Percentiles rank a stretch among this genome's conserved stretches.
phyloP scores from a whole-genome alignment of 2,329 filamentous ascomycete genomes.

The Alternaria ethzedia region DNA sequence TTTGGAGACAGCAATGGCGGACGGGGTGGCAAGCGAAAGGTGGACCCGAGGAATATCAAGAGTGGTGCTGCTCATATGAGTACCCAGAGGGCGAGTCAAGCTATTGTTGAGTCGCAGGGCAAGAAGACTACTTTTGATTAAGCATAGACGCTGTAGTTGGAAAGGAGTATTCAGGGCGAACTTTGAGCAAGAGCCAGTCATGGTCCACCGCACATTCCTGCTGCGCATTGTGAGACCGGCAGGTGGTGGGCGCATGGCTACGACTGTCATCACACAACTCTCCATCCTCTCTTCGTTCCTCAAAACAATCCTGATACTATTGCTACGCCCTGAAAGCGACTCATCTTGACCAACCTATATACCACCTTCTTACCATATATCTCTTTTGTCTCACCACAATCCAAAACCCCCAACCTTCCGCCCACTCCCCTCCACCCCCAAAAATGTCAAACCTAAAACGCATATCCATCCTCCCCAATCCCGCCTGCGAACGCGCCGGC shows the following conservation, averaged over 20 bases:
- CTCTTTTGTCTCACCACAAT: too few species aligned
- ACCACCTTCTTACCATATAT: not conserved
- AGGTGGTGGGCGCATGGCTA: not conserved
- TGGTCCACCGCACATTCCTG: not conserved
- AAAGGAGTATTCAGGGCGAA: not conserved
- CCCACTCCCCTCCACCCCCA: not conserved
- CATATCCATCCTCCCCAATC: constrained; percentile 33
- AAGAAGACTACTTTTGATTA: constrained; percentile 82
- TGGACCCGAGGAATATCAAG: constrained; percentile 54
- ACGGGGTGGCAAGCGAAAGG: constrained; percentile 43
- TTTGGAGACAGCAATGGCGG: constrained; percentile 33
- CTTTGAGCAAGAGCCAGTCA: not conserved
- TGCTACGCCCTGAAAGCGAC: not conserved
- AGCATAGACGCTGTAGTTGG: constrained; percentile 1
- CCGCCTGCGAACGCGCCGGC: constrained; percentile 48
- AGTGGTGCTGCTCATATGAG: constrained; percentile 53
- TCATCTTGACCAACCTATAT: not conserved
- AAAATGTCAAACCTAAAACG: constrained; percentile 26
- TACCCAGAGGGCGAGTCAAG: constrained; percentile 72
- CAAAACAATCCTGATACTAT: not conserved
- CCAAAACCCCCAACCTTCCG: not conserved
- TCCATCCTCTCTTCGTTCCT: not conserved
- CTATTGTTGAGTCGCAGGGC: constrained; percentile 77
- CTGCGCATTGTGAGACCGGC: not conserved
- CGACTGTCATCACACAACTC: not conserved